Base-by-base conservation (phyloP, 805 yeast genomes). In the Zygoascus ofunaensis region DNA sequence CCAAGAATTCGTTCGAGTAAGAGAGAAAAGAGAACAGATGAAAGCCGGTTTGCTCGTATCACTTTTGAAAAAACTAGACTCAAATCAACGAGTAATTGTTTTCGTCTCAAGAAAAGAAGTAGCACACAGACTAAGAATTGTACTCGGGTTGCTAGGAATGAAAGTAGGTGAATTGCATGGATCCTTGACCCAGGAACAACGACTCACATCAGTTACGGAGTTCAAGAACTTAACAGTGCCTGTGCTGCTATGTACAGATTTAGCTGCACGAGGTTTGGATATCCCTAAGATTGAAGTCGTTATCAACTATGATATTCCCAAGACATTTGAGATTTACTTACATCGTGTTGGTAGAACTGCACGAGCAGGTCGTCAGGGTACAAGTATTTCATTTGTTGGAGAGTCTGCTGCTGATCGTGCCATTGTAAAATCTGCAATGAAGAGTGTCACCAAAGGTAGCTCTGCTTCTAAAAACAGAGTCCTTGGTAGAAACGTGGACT, bases 311-410 rank as follows among this genome's bases (percentile, higher is more conserved):
- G 98, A 92, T 60, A 86, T 92, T 94, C 98, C 98, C 41, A 85
- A 86, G 62, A 72, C 84, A 24, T 81, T 84, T 57, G 98, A 92
- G 53, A 76, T 90, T 33, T 92, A 92, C 63, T 71, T 92, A 57
- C 98, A 92, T 68, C 83, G 98, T 72, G 96, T 92, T 48, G 98
- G 98, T 66, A 85, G 98, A 74, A 92, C 97, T 44, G 99, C 99
- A 7, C 86, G 99, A 77, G 99, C 97, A 42, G 97, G 97, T 18
- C 78, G 97, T 66, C 86, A 84, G 43, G 99, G 99, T 74, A 76
- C 76, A 45, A 84, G 97, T 37, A 82, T 92, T 34, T 81, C 97
- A 2, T 79, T 92, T 64, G 98, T 92, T 12, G 97, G 97, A 15
- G 98, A 92, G 61, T 70, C 84, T 0, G 70, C 86, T n/a, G 76